Evolutionary conservation across 305 asterid species (phyloP).

Genomic region (Fraxinus xanthoxyloides): DNA sequence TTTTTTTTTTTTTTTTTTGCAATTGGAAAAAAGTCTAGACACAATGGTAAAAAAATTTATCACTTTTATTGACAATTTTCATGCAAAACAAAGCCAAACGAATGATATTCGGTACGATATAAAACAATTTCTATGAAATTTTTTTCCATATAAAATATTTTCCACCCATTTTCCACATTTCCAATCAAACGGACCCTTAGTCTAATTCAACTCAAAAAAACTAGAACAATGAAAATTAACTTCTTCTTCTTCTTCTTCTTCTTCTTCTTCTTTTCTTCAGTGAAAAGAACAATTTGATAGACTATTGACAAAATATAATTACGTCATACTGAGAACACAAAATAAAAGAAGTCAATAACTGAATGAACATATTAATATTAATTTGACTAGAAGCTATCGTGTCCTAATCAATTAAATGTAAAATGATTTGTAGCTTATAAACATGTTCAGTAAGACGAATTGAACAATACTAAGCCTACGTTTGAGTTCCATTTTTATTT

Average conservation of each 20-base stretch:
- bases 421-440: not conserved
- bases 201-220: not conserved
- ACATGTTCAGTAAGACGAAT: not conserved
- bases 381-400: constrained; percentile 18
- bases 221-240: not conserved
- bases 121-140: too few relatives aligned
- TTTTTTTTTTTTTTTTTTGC: too few relatives aligned
- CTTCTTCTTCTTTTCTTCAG: not conserved
- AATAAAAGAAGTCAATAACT: not conserved
- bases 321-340: too few relatives aligned
- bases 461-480: not conserved
- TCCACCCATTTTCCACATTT: too few relatives aligned
- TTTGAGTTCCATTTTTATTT: not conserved
- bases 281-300: not conserved
- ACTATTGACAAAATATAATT: too few relatives aligned
- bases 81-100: too few relatives aligned
- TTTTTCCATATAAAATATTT: too few relatives aligned
- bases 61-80: too few relatives aligned
- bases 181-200: too few relatives aligned
- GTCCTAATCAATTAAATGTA: constrained; percentile 2
- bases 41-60: too few relatives aligned
- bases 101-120: too few relatives aligned
- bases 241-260: not conserved
- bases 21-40: too few relatives aligned
- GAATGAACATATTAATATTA: constrained; percentile 12